Conservation (phyloP, 2,329 filamentous ascomycete genomes). For the Aspergillus quadrilineatus region DNA sequence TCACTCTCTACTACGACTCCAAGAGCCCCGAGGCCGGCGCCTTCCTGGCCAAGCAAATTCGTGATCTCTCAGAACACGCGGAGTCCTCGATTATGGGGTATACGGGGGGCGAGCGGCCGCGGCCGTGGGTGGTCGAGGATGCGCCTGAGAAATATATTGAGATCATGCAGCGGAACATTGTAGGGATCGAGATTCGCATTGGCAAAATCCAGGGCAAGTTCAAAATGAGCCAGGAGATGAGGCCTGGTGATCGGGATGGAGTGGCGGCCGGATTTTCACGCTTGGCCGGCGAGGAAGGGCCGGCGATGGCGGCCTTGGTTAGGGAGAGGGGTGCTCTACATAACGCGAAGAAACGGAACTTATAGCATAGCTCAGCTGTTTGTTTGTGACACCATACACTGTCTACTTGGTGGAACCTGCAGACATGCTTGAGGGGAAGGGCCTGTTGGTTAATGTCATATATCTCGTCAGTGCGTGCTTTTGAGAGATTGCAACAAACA, state of each 20-base stretch:
- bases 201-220: constrained; percentile 60
- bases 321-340: not conserved
- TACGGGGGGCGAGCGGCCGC: constrained; percentile 50
- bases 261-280: constrained; percentile 58
- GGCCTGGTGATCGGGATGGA: constrained; percentile 54
- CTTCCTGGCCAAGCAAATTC: constrained; percentile 51
- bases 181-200: constrained; percentile 61
- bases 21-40: constrained; percentile 44
- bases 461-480: too few species aligned
- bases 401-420: too few species aligned
- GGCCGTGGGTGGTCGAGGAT: constrained; percentile 58
- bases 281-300: constrained; percentile 26
- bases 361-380: too few species aligned
- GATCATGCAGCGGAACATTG: constrained; percentile 58
- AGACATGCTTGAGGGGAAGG: too few species aligned
- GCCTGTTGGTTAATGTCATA: too few species aligned
- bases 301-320: not conserved
- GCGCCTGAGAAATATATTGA: constrained; percentile 60
- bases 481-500: too few species aligned
- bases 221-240: constrained; percentile 66
- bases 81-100: constrained; percentile 61
- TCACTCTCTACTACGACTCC: constrained; percentile 55
- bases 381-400: too few species aligned
- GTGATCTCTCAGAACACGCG: constrained; percentile 47
- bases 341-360: not conserved